Conservation (phyloP, 2,329 filamentous ascomycete genomes). For the Penicillium sp. region DNA sequence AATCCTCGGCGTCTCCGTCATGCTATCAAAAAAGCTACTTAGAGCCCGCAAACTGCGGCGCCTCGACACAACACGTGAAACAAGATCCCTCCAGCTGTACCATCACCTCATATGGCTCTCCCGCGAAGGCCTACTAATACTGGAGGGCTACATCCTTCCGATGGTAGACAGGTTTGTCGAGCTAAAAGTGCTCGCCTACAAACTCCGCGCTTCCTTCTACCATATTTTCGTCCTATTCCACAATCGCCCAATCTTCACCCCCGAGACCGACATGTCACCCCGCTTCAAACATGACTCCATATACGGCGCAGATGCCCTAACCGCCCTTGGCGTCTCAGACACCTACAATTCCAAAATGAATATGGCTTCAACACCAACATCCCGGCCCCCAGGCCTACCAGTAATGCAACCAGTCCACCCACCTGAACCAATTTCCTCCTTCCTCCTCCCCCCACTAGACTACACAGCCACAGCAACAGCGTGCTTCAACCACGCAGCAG, state of each 20-base stretch:
- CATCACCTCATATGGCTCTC: conserved; percentile 95
- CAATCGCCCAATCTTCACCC: conserved; percentile 76
- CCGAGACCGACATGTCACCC: conserved; percentile 45
- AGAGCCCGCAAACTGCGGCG: conserved; percentile 79
- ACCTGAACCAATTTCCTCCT: conserved; percentile 57
- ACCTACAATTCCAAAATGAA: background rate
- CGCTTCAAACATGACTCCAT: conserved; percentile 40
- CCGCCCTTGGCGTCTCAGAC: conserved; percentile 44
- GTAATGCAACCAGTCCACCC: conserved; percentile 26
- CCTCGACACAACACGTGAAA: conserved; percentile 74
- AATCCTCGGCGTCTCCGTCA: conserved; percentile 84
- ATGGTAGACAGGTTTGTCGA: conserved; percentile 76
- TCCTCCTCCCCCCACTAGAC: conserved; percentile 75
- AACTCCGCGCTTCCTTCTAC: conserved; percentile 89
- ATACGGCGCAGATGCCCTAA: conserved; percentile 34
- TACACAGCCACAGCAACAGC: conserved; percentile 79
- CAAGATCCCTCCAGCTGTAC: conserved; percentile 78
- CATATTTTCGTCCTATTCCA: conserved; percentile 97
- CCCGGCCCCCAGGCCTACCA: conserved; percentile 41
- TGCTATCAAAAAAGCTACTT: conserved; percentile 80
- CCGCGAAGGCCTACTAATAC: conserved; percentile 81
- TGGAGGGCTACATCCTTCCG: conserved; percentile 83
- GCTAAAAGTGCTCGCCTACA: conserved; percentile 85
- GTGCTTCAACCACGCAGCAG: conserved; percentile 75
- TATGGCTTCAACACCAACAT: background rate